Conservation (phyloP, 352 stramenopile genomes). For the Pythium oligandrum region DNA sequence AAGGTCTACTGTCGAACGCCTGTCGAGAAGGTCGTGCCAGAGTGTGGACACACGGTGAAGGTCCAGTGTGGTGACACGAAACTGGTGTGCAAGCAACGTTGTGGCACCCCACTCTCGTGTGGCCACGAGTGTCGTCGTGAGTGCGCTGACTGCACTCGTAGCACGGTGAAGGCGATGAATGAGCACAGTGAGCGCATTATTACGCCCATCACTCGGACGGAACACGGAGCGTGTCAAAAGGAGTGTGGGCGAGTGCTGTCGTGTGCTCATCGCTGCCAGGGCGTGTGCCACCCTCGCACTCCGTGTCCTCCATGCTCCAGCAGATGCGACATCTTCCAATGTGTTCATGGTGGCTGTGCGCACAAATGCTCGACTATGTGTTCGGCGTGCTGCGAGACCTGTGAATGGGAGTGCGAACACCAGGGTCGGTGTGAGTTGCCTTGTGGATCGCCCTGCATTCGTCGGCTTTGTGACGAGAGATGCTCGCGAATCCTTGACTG, state of each 20-base stretch:
- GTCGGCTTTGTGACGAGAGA: slow-evolving; percentile 36
- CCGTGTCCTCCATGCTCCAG: slow-evolving; percentile 50
- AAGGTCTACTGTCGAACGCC: slow-evolving; percentile 12
- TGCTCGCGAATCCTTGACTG: slow-evolving; percentile 48
- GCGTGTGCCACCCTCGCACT: slow-evolving; percentile 42
- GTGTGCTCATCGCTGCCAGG: slow-evolving; percentile 59
- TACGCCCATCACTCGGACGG: slow-evolving; percentile 26
- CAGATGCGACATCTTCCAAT: slow-evolving; percentile 46
- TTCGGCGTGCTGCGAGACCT: slow-evolving; percentile 64
- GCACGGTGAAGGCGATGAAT: slow-evolving; percentile 22
- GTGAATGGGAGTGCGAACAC: slow-evolving; percentile 69
- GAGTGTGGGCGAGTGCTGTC: slow-evolving; percentile 54
- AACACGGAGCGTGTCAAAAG: slow-evolving; percentile 48
- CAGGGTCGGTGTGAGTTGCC: slow-evolving; percentile 44
- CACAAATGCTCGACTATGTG: slow-evolving; percentile 43
- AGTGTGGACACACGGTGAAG: slow-evolving; percentile 20
- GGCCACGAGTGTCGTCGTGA: slow-evolving; percentile 32
- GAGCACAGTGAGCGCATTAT: slow-evolving; percentile 12
- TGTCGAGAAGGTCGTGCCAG: slow-evolving; percentile 13
- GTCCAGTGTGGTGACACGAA: slow-evolving; percentile 26
- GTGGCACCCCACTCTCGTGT: slow-evolving; percentile 18
- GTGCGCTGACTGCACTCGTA: slow-evolving; percentile 29
- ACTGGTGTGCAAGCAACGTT: slow-evolving; percentile 21
- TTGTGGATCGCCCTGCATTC: slow-evolving; percentile 47
- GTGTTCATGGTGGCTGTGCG: slow-evolving; percentile 55